Evolutionary conservation across 2,329 filamentous ascomycete genomes (phyloP).

Genomic region (Cadophora luteo-olivacea): DNA sequence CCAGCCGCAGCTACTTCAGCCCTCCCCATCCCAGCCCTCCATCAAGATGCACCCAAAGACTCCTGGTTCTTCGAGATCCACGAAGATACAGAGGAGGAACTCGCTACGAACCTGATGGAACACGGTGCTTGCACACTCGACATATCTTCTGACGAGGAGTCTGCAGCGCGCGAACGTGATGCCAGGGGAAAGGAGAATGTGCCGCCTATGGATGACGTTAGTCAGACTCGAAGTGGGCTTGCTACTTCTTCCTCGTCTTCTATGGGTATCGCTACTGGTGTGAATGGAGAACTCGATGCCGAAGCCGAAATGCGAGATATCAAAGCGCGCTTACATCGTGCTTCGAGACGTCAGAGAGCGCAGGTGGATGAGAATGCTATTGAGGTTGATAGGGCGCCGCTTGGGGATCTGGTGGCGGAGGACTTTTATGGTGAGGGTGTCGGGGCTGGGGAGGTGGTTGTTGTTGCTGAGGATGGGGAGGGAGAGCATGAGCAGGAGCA

Average conservation of each 20-base stretch:
- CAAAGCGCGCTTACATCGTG: constrained; percentile 28
- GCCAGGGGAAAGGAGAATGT: constrained; percentile 91
- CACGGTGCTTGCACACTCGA: constrained; percentile 88
- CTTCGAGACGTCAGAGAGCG: constrained; percentile 42
- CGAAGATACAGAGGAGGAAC: constrained; percentile 88
- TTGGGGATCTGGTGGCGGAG: constrained; percentile 70
- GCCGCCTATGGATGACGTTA: constrained; percentile 72
- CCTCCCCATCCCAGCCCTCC: constrained; percentile 42
- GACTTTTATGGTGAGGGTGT: constrained; percentile 73
- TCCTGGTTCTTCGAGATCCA: constrained; percentile 94
- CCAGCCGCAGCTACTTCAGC: not conserved
- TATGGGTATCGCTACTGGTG: too few species aligned
- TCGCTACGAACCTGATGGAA: constrained; percentile 91
- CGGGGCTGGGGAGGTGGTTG: constrained; percentile 66
- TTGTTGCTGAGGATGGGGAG: constrained; percentile 55
- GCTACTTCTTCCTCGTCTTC: constrained; percentile 19
- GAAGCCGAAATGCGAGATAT: constrained; percentile 43
- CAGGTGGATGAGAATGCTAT: constrained; percentile 61
- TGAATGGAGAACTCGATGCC: constrained; percentile 19
- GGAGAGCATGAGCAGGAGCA: constrained; percentile 46
- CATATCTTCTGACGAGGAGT: constrained; percentile 87
- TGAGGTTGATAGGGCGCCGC: constrained; percentile 68
- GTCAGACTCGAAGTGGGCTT: constrained; percentile 54
- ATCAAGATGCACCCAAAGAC: constrained; percentile 60
- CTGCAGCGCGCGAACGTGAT: constrained; percentile 57